Percentiles rank a stretch among this genome's conserved stretches.
Evolutionary conservation across 352 stramenopile species (phyloP).

Genomic region (Pythium myriotylum): DNA sequence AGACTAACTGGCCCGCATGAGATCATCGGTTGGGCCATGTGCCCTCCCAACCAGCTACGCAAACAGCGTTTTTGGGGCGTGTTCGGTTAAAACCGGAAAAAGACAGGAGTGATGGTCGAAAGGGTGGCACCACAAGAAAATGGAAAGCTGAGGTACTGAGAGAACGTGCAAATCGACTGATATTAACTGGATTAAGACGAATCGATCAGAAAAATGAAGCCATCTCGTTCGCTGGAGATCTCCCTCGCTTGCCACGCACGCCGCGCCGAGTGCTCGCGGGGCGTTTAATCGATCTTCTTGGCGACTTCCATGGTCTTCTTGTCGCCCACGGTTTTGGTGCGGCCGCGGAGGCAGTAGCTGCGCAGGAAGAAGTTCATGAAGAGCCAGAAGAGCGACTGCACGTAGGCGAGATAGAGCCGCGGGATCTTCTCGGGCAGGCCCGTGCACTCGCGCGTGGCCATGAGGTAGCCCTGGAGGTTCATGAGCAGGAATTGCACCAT

Average conservation of each 20-base stretch:
- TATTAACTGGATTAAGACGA: constrained; percentile 17
- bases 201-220: constrained; percentile 13
- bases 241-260: too few relatives aligned
- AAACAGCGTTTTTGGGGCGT: constrained; percentile 11
- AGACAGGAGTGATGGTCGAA: not conserved
- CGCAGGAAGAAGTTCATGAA: constrained; percentile 98
- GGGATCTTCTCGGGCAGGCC: constrained; percentile 60
- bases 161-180: constrained; percentile 5
- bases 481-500: constrained; percentile 89
- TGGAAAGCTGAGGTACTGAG: constrained; percentile 20
- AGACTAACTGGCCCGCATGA: not conserved
- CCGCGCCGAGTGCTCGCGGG: not conserved
- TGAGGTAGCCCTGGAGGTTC: constrained; percentile 50
- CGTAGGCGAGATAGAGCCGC: constrained; percentile 91
- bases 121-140: constrained; percentile 16
- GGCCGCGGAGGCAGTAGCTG: constrained; percentile 94
- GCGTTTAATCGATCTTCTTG: constrained; percentile 25
- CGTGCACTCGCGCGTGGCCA: constrained; percentile 76
- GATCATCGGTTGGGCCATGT: not conserved
- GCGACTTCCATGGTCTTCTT: constrained; percentile 16
- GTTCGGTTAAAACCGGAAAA: constrained; percentile 13
- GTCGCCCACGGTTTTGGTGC: constrained; percentile 6
- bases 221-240: constrained; percentile 20
- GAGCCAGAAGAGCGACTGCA: constrained; percentile 94
- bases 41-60: constrained; percentile 6